Conservation (phyloP, 306 rosid genomes). For the Trifolium subterraneum region DNA sequence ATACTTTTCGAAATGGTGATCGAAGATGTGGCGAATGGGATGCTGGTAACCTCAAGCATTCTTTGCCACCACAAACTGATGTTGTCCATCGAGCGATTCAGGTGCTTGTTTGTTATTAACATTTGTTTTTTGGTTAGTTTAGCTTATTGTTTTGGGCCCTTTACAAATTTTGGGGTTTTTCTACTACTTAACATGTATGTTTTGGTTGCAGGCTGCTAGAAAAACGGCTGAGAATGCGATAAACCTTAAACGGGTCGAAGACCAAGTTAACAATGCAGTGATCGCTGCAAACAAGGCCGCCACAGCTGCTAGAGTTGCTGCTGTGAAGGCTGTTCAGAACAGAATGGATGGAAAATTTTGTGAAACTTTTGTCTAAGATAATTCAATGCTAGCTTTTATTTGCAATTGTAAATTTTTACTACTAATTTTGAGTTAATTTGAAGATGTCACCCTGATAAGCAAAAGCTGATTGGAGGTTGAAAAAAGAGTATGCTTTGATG, state of each 20-base stretch:
- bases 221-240: slow-evolving; percentile 80
- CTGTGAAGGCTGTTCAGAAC: slow-evolving; percentile 96
- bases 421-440: slow-evolving; percentile 60
- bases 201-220: slow-evolving; percentile 73
- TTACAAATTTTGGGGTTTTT: background rate
- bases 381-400: slow-evolving; percentile 46
- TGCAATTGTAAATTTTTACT: slow-evolving; percentile 67
- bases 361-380: slow-evolving; percentile 56
- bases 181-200: background rate
- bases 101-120: slow-evolving; percentile 52
- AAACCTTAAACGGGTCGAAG: slow-evolving; percentile 69
- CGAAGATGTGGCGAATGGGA: slow-evolving; percentile 95
- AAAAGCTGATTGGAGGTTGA: slow-evolving; percentile 77
- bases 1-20: slow-evolving; percentile 72
- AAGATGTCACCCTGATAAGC: slow-evolving; percentile 72
- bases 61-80: slow-evolving; percentile 62
- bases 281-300: slow-evolving; percentile 88
- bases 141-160: background rate
- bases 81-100: slow-evolving; percentile 73
- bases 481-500: slow-evolving; percentile 41
- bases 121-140: background rate
- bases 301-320: slow-evolving; percentile 97
- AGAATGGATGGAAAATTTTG: slow-evolving; percentile 93
- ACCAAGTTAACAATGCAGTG: slow-evolving; percentile 78
- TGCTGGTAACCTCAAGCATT: slow-evolving; percentile 76